phyloP scores from a whole-genome alignment of 73 alveolate species.

The Durusdinium trenchii region DNA sequence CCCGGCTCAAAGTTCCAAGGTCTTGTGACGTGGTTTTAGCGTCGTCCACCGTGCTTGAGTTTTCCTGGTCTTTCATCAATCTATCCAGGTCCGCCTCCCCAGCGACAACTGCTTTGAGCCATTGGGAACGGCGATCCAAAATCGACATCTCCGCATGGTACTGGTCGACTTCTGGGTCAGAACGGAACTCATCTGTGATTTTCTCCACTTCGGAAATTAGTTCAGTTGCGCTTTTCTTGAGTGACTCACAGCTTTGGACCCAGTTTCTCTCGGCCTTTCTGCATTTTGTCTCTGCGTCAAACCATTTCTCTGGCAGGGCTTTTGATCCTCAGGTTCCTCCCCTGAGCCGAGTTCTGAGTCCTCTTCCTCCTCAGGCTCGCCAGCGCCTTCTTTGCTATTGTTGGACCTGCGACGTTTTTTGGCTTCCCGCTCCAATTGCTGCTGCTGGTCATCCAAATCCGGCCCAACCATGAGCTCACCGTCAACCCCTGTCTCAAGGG shows the following conservation, averaged over 20 bases:
- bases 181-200: not conserved
- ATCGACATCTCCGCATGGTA: not conserved
- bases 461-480: not conserved
- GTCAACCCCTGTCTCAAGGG: not conserved
- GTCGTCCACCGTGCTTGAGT: not conserved
- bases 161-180: not conserved
- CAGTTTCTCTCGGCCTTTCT: constrained; percentile 33
- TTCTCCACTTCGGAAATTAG: not conserved
- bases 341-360: not conserved
- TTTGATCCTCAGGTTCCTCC: not conserved
- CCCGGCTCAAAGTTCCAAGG: not conserved
- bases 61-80: not conserved
- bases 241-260: not conserved
- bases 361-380: not conserved
- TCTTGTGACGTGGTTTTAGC: not conserved
- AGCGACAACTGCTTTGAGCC: not conserved
- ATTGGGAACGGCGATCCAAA: not conserved
- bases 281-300: constrained; percentile 37
- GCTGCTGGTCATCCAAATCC: not conserved
- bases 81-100: not conserved
- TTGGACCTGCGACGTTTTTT: not conserved
- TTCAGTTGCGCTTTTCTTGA: not conserved
- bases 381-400: not conserved
- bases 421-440: not conserved
- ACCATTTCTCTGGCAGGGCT: not conserved